Conservation (phyloP, 139 green algal genomes). For the Closterium sp. region DNA sequence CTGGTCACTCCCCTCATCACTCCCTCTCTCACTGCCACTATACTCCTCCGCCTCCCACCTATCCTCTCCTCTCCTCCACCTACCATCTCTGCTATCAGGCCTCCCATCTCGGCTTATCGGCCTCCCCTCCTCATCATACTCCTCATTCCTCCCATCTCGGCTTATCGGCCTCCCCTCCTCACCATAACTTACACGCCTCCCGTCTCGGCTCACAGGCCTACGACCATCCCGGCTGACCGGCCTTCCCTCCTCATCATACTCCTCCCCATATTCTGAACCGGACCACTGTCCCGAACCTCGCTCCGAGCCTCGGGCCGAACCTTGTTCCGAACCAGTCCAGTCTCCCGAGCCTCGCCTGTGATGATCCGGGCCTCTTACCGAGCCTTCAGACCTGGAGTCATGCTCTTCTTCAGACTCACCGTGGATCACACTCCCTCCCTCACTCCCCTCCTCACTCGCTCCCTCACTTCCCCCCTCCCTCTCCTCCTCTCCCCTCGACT, state of each 20-base stretch:
- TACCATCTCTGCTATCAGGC: neutral
- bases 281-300: neutral
- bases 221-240: neutral
- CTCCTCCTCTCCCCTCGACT: constrained; percentile 16
- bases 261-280: neutral
- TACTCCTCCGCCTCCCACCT: neutral
- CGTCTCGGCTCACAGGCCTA: neutral
- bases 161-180: neutral
- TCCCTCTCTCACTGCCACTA: neutral
- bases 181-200: neutral
- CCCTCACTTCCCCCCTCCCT: neutral
- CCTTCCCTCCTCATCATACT: neutral
- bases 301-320: neutral
- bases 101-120: constrained; percentile 9
- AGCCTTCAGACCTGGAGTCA: neutral
- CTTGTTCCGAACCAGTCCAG: neutral
- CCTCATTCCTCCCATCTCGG: neutral
- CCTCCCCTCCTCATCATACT: neutral
- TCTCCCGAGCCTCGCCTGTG: neutral
- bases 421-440: neutral
- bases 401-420: neutral
- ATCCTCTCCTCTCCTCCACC: neutral
- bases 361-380: neutral
- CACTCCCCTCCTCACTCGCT: neutral
- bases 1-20: neutral